Evolutionary conservation across 805 yeast species (phyloP), one percentile per base, ranked within the genome.

Genomic region (Metschnikowia koreensis): DNA sequence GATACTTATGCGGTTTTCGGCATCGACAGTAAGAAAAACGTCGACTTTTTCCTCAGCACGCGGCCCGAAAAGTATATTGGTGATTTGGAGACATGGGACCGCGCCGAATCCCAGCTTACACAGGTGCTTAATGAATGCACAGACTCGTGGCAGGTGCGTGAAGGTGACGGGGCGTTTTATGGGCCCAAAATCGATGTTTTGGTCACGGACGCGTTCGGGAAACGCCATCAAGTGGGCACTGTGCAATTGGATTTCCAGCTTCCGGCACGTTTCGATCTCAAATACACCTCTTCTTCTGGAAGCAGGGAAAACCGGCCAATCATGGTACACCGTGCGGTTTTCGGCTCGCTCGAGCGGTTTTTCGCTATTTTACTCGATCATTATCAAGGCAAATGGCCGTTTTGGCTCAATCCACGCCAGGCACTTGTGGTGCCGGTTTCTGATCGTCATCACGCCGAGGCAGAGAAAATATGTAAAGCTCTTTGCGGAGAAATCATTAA

Each of bases 131-230:
- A 85, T 47, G 60, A 67, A 11, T 59, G 68, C 2, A 61, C 66
- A 13, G 84, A 84, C 1, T 71, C 75, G 40, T 92, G 97, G 96
- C 65, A 77, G 15, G 60, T 89, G 8, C 84, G 91, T 58, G 89
- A 84, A 55, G 97, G 96, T n/a, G 99, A 94, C 67, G 99, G 99
- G 34, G 99, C 94, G 1, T 87, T 87, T 63, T 94, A 94, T 71
- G 99, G 99, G 0, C 99, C 99, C 29, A 93, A 93, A 65, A 90
- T 94, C 54, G 99, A 94, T 67, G 80, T 94, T 41, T 74, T 89
- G 48, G 81, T 94, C 47, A 82, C 82, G 7, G 99, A 94, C 70
- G 85, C 87, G 33, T 82, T 80, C 46, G 87, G 85, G 1, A 91
- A 90, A 60, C 79, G 81, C 54, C 97, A 91, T 67, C 99, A 94